Percentiles rank a stretch among this genome's conserved stretches.
These are phyloP conservation scores for Metschnikowia cerradonensis DNA, from an alignment of 805 yeast species.

Conservation along the genomic window DNA sequence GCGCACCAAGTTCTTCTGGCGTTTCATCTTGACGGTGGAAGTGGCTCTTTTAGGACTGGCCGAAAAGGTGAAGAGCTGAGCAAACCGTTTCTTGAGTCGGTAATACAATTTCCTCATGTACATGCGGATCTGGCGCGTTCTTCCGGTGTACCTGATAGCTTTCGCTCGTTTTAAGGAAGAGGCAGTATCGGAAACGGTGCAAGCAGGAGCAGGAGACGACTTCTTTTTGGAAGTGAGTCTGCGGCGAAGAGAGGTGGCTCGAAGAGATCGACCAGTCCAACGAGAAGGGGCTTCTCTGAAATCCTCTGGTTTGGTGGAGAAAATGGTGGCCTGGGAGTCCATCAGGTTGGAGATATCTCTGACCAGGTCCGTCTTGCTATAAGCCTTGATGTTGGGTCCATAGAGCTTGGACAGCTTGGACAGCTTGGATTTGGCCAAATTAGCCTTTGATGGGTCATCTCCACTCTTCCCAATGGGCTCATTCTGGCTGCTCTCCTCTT, in stretches of 20 bases:
- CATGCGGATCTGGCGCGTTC: background rate
- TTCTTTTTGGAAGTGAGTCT: background rate
- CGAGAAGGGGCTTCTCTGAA: background rate
- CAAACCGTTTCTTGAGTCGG: conserved; percentile 20
- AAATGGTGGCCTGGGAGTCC: conserved; percentile 44
- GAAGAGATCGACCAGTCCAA: background rate
- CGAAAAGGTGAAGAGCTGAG: conserved; percentile 9
- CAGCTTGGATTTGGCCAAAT: too few species aligned
- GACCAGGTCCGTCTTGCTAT: background rate
- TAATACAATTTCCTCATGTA: background rate
- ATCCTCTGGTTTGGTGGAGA: conserved; percentile 34
- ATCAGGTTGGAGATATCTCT: conserved; percentile 33
- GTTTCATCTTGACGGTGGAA: conserved; percentile 5
- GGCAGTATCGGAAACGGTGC: background rate
- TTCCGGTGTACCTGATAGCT: background rate
- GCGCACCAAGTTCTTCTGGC: conserved; percentile 1
- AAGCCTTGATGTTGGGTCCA: background rate
- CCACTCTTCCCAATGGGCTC: background rate
- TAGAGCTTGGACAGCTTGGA: background rate
- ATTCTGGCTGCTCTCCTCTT: background rate
- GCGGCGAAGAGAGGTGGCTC: background rate
- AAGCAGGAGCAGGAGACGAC: too few species aligned
- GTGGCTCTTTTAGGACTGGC: conserved; percentile 12
- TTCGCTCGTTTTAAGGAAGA: background rate
- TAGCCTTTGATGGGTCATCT: background rate